Conservation (phyloP, 257 asterid genomes). For the Knoxia roxburghii region DNA sequence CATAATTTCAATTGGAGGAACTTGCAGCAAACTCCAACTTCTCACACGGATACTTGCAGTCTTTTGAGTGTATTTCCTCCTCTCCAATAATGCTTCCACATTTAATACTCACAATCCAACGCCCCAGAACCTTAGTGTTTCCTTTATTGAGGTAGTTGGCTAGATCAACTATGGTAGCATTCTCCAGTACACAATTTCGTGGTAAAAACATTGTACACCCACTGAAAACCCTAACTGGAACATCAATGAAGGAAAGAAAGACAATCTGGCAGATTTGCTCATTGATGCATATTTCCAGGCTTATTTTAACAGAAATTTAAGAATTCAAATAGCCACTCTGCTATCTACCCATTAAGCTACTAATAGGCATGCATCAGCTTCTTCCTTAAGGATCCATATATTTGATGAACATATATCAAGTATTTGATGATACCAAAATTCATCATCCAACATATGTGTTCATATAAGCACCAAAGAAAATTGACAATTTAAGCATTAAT, state of each 20-base stretch:
- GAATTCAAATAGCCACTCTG: not conserved
- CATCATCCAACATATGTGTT: not conserved
- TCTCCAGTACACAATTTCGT: not conserved
- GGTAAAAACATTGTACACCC: not conserved
- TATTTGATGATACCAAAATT: not conserved
- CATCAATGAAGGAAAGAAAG: not conserved
- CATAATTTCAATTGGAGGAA: not conserved
- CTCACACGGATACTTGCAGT: not conserved
- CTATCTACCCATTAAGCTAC: not conserved
- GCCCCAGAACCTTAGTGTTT: no score
- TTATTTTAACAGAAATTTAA: not conserved
- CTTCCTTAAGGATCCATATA: not conserved
- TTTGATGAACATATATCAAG: not conserved
- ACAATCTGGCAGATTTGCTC: not conserved
- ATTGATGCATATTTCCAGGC: not conserved
- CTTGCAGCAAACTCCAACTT: not conserved
- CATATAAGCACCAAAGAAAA: not conserved
- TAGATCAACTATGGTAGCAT: not conserved
- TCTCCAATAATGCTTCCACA: not conserved
- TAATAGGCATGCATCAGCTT: not conserved
- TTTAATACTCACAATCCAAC: not conserved
- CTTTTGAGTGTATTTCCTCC: not conserved
- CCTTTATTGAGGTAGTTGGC: not conserved
- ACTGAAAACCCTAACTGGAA: not conserved
- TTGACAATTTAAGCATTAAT: not conserved